Conservation (phyloP, 1,139 yeast species). For the Kodamaea alishanica region DNA sequence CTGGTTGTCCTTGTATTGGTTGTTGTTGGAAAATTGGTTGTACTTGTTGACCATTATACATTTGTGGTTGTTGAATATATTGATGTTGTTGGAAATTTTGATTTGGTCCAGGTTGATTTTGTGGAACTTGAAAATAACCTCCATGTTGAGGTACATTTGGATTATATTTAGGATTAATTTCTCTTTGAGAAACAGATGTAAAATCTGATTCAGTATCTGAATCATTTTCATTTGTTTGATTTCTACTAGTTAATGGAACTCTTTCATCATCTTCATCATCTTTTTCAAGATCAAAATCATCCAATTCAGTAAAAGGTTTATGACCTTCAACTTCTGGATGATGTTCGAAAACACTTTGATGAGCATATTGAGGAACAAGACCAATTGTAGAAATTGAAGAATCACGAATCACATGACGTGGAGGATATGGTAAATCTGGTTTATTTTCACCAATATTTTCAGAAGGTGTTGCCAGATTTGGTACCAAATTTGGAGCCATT, state of each 20-base stretch:
- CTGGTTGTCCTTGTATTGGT: slow-evolving; percentile 10
- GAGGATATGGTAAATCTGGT: slow-evolving; percentile 22
- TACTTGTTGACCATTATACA: slow-evolving; percentile 2
- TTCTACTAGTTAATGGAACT: slow-evolving; percentile 6
- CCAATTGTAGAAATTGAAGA: slow-evolving; percentile 7
- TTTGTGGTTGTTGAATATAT: not conserved
- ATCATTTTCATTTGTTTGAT: slow-evolving; percentile 17
- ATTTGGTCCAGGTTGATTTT: slow-evolving; percentile 7
- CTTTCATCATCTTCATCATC: slow-evolving; percentile 20
- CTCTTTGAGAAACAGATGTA: slow-evolving; percentile 78
- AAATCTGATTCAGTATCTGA: slow-evolving; percentile 53
- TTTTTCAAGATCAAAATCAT: slow-evolving; percentile 21
- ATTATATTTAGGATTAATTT: slow-evolving; percentile 57
- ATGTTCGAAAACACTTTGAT: slow-evolving; percentile 39
- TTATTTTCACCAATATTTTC: slow-evolving; percentile 17
- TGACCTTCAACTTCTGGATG: slow-evolving; percentile 48
- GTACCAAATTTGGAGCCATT: slow-evolving; percentile 30
- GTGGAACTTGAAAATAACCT: slow-evolving; percentile 14
- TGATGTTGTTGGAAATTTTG: slow-evolving; percentile 6
- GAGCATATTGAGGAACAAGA: slow-evolving; percentile 9
- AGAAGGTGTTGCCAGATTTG: slow-evolving; percentile 30
- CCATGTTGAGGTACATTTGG: slow-evolving; percentile 8
- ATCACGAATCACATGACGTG: slow-evolving; percentile 9
- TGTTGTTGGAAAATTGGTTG: slow-evolving; percentile 8
- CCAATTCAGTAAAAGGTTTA: slow-evolving; percentile 45